Conservation (phyloP, 495 filamentous ascomycete species). For the Mycothermus thermophilus region DNA sequence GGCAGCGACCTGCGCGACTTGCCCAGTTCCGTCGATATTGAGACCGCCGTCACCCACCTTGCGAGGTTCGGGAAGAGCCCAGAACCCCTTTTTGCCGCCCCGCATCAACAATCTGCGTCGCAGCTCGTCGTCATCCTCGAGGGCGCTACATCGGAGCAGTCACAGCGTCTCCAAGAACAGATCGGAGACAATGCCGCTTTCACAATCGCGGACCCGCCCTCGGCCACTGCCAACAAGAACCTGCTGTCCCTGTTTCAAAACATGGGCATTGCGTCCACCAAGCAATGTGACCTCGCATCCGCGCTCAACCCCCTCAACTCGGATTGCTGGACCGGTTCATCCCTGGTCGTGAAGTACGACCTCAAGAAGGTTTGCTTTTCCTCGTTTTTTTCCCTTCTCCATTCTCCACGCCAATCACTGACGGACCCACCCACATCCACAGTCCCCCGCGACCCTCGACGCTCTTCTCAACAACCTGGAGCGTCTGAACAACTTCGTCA, state of each 20-base stretch:
- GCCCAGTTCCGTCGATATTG: conserved; percentile 21
- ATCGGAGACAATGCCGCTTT: conserved; percentile 28
- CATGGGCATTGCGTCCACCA: conserved; percentile 8
- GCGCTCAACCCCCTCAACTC: conserved; percentile 28
- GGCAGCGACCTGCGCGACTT: conserved; percentile 27
- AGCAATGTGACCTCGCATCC: conserved; percentile 26
- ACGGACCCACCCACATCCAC: not conserved
- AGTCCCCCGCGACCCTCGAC: conserved; percentile 20
- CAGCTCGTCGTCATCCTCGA: conserved; percentile 40
- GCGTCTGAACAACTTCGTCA: conserved; percentile 20
- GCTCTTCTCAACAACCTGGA: conserved; percentile 21
- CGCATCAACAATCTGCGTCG: conserved; percentile 17
- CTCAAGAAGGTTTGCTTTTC: conserved; percentile 21
- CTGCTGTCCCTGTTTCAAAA: conserved; percentile 19
- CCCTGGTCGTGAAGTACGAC: conserved; percentile 32
- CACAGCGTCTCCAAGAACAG: conserved; percentile 17
- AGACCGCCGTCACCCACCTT: conserved; percentile 27
- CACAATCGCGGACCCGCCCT: conserved; percentile 26
- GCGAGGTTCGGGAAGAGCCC: conserved; percentile 27
- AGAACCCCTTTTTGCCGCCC: conserved; percentile 26
- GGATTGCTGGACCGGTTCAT: conserved; percentile 33
- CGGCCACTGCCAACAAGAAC: conserved; percentile 22
- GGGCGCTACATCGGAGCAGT: conserved; percentile 24
- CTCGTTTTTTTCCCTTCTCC: no score
- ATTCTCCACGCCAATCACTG: no score